A percentile compares a stretch with the other conserved stretches of the same genome.
Conservation (phyloP, 805 yeast species). For the Saturnispora galanensis region DNA sequence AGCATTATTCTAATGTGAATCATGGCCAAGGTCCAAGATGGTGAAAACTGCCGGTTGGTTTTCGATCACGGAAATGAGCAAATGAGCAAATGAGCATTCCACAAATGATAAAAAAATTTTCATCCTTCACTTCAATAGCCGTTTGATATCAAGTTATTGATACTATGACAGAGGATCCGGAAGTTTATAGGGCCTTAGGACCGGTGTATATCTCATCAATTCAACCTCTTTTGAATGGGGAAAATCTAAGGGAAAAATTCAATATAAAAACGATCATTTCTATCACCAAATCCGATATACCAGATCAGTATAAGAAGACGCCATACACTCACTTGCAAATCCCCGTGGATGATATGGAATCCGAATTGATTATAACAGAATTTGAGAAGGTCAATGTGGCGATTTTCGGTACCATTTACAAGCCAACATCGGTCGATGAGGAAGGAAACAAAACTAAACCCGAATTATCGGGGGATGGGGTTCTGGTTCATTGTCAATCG, state of each 20-base stretch:
- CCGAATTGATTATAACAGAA: constrained; percentile 52
- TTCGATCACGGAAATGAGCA: no score
- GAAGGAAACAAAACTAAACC: constrained; percentile 13
- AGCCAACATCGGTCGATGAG: constrained; percentile 16
- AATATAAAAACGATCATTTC: constrained; percentile 68
- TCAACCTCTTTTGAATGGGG: constrained; percentile 47
- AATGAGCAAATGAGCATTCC: no score
- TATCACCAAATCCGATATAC: constrained; percentile 53
- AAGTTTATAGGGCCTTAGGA: constrained; percentile 56
- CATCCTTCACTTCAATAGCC: no score
- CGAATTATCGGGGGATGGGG: constrained; percentile 14
- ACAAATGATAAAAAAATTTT: no score
- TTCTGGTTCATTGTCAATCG: constrained; percentile 43
- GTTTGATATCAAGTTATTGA: no score
- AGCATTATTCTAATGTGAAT: no score
- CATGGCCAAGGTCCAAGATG: no score
- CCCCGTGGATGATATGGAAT: constrained; percentile 62
- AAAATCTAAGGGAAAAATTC: constrained; percentile 39
- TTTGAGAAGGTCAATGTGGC: constrained; percentile 55
- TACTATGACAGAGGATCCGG: constrained; percentile 10
- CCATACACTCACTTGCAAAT: constrained; percentile 49
- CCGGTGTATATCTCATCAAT: constrained; percentile 69
- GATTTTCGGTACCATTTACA: constrained; percentile 53
- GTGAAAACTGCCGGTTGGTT: no score
- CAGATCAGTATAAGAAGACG: constrained; percentile 34